Evolutionary conservation across 108 stramenopile genomes (phyloP).

Genomic region (Nitzschia palea): DNA sequence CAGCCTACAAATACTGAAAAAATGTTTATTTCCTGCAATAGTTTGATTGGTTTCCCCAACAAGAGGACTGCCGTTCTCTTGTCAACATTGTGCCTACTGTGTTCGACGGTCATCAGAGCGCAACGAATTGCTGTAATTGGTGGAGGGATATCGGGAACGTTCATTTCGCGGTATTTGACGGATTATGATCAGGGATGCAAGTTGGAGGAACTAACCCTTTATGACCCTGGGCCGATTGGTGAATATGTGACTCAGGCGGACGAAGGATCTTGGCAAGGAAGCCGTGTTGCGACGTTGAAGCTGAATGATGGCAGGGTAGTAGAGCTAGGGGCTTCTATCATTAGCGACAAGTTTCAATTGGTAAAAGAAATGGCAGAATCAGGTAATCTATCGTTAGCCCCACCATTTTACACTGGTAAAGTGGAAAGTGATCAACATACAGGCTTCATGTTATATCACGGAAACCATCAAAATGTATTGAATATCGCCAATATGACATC

Average conservation of each 20-base stretch:
- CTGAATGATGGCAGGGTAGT: conserved; percentile 58
- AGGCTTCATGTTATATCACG: conserved; percentile 40
- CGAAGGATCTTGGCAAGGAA: conserved; percentile 50
- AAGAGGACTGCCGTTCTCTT: too few species aligned
- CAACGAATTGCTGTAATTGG: conserved; percentile 63
- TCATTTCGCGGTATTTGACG: conserved; percentile 65
- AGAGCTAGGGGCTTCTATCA: conserved; percentile 76
- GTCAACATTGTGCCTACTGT: too few species aligned
- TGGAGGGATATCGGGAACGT: conserved; percentile 69
- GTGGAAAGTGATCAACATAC: not conserved
- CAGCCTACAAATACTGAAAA: too few species aligned
- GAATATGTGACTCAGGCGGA: not conserved
- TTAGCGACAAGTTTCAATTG: conserved; percentile 10
- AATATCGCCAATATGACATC: conserved; percentile 8
- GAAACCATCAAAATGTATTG: conserved; percentile 17
- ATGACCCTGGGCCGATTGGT: conserved; percentile 52
- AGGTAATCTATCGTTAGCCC: conserved; percentile 4
- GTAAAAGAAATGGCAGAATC: conserved; percentile 26
- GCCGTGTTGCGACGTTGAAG: conserved; percentile 49
- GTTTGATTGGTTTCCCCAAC: too few species aligned
- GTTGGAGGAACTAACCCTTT: conserved; percentile 58
- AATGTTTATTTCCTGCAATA: too few species aligned
- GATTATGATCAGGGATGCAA: conserved; percentile 69
- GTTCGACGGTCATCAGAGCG: too few species aligned
- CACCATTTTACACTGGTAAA: not conserved